Base-by-base conservation (phyloP, 2,329 filamentous ascomycete genomes). In the Rhynchosporium secalis region DNA sequence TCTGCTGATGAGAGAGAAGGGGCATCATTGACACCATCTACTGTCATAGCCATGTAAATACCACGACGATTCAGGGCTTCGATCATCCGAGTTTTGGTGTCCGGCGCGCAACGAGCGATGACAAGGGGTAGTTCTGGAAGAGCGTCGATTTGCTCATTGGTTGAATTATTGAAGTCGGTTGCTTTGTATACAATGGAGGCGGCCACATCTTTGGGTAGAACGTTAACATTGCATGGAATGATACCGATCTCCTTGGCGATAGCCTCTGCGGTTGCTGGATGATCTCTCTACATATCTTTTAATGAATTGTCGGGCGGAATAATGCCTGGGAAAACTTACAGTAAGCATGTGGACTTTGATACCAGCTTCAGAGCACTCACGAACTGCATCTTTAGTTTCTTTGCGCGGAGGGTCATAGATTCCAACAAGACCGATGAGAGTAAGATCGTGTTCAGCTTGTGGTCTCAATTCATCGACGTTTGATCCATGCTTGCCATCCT, bases 71-170 rank as follows among this genome's bases (percentile, higher is more conserved):
- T 90, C 15, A 96, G 83, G 5, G 92, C 91, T 69, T 93, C 90
- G 57, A 96, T 93, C 91, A 96, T 96, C 62, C 91, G 87, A 3
- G 92, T 91, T 77, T 96, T 96, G 43, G 92, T 96, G 63, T 90
- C 86, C 0, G 92, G 92, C 0, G 90, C 89, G 73, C 91, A 96
- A 43, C 92, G 87, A 45, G 92, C 91, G 64, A 96, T 88, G 8
- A 96, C 92, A 0, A 94, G 80, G 2, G 91, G 91, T 1, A 96
- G 78, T 52, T 95, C 89, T 0, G 83, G 84, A 66, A 96, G 80
- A 65, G 86, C 86, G 73, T 96, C 92, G 68, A 96, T 94, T 66
- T 92, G 85, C 33, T 85, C 83, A 0, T 83, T 78, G 2, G 76
- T 76, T 40, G 83, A 73, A 31, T 62, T 67, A 63, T 76, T 73